Percentiles rank a stretch among this genome's conserved stretches.
These are phyloP conservation scores for Cenococcum geophilum DNA, from an alignment of 495 filamentous ascomycete species.

Conservation along the genomic window DNA sequence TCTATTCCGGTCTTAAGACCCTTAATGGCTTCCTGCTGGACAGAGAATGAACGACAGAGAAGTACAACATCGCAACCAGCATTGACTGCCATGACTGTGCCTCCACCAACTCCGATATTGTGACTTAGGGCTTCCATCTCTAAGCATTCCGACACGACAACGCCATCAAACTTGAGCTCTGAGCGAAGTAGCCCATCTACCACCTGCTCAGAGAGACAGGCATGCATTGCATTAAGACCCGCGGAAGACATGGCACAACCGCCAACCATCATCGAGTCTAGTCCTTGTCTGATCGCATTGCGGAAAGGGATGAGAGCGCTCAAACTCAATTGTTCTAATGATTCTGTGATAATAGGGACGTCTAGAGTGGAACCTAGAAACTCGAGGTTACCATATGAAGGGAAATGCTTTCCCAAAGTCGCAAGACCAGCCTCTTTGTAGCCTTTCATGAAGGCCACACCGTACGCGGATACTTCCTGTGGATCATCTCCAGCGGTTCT, in stretches of 20 bases:
- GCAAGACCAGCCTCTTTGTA: slow-evolving; percentile 79
- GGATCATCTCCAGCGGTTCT: slow-evolving; percentile 79
- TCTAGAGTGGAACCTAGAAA: slow-evolving; percentile 80
- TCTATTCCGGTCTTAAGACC: slow-evolving; percentile 79
- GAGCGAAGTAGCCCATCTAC: slow-evolving; percentile 76
- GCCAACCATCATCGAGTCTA: slow-evolving; percentile 91
- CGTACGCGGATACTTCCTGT: slow-evolving; percentile 82
- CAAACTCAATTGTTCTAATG: slow-evolving; percentile 75
- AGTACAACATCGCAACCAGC: slow-evolving; percentile 84
- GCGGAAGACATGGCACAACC: slow-evolving; percentile 82
- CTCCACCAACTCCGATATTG: slow-evolving; percentile 86
- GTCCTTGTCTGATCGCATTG: slow-evolving; percentile 71
- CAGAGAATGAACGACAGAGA: slow-evolving; percentile 74
- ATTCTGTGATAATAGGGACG: slow-evolving; percentile 87
- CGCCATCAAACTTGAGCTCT: slow-evolving; percentile 78
- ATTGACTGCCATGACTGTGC: slow-evolving; percentile 90
- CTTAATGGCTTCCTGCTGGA: slow-evolving; percentile 79
- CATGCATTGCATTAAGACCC: slow-evolving; percentile 85
- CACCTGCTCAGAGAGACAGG: slow-evolving; percentile 83
- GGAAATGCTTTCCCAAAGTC: slow-evolving; percentile 89
- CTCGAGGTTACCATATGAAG: slow-evolving; percentile 87
- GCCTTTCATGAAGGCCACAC: slow-evolving; percentile 79
- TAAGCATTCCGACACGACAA: slow-evolving; percentile 90
- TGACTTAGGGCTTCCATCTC: slow-evolving; percentile 90
- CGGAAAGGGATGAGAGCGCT: slow-evolving; percentile 81